phyloP scores from a whole-genome alignment of 148 eudicot species.

The Beta vulgaris region DNA sequence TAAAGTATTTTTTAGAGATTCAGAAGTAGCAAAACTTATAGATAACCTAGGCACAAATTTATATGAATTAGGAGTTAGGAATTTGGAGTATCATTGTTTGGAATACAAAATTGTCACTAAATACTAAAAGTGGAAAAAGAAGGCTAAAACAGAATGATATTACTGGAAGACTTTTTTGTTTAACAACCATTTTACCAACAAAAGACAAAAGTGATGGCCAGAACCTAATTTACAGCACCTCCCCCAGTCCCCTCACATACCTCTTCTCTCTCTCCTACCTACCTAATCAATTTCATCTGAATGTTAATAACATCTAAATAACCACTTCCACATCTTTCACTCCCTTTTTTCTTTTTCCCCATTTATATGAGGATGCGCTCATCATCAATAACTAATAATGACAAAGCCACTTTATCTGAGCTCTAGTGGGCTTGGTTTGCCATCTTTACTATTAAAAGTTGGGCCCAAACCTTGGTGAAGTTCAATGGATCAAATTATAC shows the following conservation, averaged over 20 bases:
- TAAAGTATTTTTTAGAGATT: too few species aligned
- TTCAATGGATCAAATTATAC: slow-evolving; percentile 1
- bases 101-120: too few species aligned
- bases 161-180: not conserved
- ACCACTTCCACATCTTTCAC: slow-evolving; percentile 8
- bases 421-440: slow-evolving; percentile 16
- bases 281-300: slow-evolving; percentile 25
- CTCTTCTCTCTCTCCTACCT: not conserved
- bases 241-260: not conserved
- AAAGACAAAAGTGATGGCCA: slow-evolving; percentile 16
- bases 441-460: not conserved
- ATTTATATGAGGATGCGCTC: not conserved
- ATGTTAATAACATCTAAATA: slow-evolving; percentile 6
- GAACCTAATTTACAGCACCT: not conserved
- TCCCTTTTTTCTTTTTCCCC: not conserved
- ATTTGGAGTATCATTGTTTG: too few species aligned
- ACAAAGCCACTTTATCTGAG: slow-evolving; percentile 13
- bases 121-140: too few species aligned
- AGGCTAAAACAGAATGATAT: not conserved
- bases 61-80: too few species aligned
- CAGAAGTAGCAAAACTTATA: too few species aligned
- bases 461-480: slow-evolving; percentile 10
- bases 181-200: slow-evolving; percentile 1
- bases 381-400: slow-evolving; percentile 1
- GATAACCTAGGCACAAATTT: too few species aligned